These are phyloP conservation scores for Epichloe glyceriae DNA, from an alignment of 2,329 filamentous ascomycete species.

Conservation along the genomic window DNA sequence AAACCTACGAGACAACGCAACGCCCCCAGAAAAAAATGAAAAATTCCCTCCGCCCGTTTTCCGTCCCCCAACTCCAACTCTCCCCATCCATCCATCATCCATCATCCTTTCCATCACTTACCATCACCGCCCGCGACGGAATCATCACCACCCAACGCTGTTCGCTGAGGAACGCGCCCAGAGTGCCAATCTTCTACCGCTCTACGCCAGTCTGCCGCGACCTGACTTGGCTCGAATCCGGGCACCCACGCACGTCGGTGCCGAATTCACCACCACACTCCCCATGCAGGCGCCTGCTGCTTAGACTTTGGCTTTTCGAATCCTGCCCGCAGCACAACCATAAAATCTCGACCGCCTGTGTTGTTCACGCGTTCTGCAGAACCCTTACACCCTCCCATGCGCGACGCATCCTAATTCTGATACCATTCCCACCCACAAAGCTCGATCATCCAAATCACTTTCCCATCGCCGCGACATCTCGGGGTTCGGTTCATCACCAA, in stretches of 20 bases:
- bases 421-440: background rate
- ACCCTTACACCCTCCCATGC: background rate
- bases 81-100: conserved; percentile 10
- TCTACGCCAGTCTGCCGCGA: conserved; percentile 18
- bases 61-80: conserved; percentile 12
- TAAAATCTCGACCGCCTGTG: background rate
- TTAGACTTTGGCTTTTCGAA: background rate
- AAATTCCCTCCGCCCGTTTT: conserved; percentile 16
- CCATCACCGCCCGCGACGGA: conserved; percentile 16
- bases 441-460: background rate
- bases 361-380: background rate
- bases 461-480: background rate
- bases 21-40: conserved; percentile 17
- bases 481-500: background rate
- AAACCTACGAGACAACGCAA: conserved; percentile 23
- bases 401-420: background rate
- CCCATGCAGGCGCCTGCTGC: conserved; percentile 8
- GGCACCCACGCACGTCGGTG: background rate
- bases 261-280: conserved; percentile 12
- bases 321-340: background rate
- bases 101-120: conserved; percentile 8
- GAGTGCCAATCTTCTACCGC: conserved; percentile 7
- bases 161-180: background rate
- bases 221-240: conserved; percentile 14
- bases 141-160: conserved; percentile 12